Conservation (phyloP, 108 stramenopile species). For the Nitzschia sp. region DNA sequence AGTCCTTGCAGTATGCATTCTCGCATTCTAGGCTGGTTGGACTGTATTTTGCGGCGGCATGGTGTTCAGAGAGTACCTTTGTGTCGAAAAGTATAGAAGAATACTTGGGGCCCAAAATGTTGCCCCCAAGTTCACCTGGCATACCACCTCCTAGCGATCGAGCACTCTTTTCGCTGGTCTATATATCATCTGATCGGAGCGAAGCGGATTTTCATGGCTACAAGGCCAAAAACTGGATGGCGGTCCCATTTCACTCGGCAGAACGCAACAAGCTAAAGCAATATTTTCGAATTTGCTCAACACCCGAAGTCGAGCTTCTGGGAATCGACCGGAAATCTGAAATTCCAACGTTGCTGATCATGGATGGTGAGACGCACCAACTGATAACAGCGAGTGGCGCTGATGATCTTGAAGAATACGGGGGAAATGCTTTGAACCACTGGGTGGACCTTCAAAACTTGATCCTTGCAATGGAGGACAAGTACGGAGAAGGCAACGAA, state of each 20-base stretch:
- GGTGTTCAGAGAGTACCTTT: constrained; percentile 69
- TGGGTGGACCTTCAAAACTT: constrained; percentile 32
- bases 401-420: constrained; percentile 48
- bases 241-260: constrained; percentile 52
- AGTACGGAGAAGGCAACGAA: constrained; percentile 9
- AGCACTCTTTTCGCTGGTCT: constrained; percentile 48
- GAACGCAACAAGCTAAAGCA: constrained; percentile 53
- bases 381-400: constrained; percentile 56
- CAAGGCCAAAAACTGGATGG: constrained; percentile 46
- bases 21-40: constrained; percentile 56
- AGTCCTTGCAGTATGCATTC: constrained; percentile 56
- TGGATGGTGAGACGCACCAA: constrained; percentile 56
- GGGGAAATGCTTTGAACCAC: constrained; percentile 41
- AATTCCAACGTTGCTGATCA: constrained; percentile 65
- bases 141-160: constrained; percentile 1
- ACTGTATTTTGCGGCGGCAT: constrained; percentile 71
- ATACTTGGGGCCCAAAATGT: constrained; percentile 42
- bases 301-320: constrained; percentile 50
- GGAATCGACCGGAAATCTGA: constrained; percentile 53
- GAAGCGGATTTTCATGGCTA: constrained; percentile 48
- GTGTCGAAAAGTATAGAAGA: constrained; percentile 47
- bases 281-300: constrained; percentile 60
- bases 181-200: constrained; percentile 64
- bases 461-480: constrained; percentile 19
- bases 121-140: constrained; percentile 9